Evolutionary conservation across 768 basidiomycete genomes (phyloP).

Genomic region (Stropharia rugosoannulata): DNA sequence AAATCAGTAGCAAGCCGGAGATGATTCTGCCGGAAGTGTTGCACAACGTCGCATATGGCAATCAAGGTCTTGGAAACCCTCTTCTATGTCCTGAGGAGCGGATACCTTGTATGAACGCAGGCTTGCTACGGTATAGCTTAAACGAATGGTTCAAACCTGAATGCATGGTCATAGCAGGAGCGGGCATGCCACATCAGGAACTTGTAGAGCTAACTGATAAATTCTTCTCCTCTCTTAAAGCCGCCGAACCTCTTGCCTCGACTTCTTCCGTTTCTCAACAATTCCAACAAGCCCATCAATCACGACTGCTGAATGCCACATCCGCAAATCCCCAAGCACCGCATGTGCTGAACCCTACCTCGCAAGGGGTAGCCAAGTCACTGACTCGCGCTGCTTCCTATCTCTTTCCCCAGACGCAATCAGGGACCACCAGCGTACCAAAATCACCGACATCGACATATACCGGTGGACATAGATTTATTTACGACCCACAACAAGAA

Average conservation of each 20-base stretch:
- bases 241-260: slow-evolving; percentile 9
- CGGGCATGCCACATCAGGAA: slow-evolving; percentile 88
- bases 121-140: slow-evolving; percentile 62
- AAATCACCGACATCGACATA: slow-evolving; percentile 57
- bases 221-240: slow-evolving; percentile 73
- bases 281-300: slow-evolving; percentile 21
- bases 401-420: slow-evolving; percentile 48
- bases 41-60: slow-evolving; percentile 81
- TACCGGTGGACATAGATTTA: slow-evolving; percentile 80
- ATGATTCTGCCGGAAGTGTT: slow-evolving; percentile 90
- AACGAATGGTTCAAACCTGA: slow-evolving; percentile 90
- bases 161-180: slow-evolving; percentile 92
- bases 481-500: slow-evolving; percentile 59
- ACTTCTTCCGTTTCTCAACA: slow-evolving; percentile 13
- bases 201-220: slow-evolving; percentile 85
- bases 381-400: slow-evolving; percentile 80
- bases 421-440: slow-evolving; percentile 22
- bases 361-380: slow-evolving; percentile 56
- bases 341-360: slow-evolving; percentile 56
- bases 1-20: slow-evolving; percentile 87
- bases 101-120: slow-evolving; percentile 62
- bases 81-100: slow-evolving; percentile 86
- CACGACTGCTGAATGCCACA: slow-evolving; percentile 20
- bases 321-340: slow-evolving; percentile 39
- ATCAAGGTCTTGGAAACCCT: slow-evolving; percentile 83